Percentiles rank a stretch among this genome's conserved stretches.
These are phyloP conservation scores for Pyrenophora teres DNA, from an alignment of 2,329 filamentous ascomycete species.

Conservation along the genomic window DNA sequence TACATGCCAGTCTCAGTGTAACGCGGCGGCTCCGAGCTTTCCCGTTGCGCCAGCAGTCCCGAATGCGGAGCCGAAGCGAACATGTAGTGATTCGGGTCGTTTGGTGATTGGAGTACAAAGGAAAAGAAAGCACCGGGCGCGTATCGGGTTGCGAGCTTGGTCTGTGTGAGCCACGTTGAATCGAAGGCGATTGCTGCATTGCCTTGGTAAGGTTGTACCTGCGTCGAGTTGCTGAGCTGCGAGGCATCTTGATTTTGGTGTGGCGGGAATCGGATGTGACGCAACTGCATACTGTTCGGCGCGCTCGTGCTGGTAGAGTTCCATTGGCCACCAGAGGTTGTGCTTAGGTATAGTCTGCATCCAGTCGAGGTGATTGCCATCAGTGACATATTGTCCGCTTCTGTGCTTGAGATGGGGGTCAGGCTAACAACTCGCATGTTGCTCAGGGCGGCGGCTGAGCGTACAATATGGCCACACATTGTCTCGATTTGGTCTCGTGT, in stretches of 20 bases:
- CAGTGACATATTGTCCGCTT: constrained; percentile 82
- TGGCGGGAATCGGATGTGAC: constrained; percentile 94
- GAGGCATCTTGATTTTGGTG: constrained; percentile 34
- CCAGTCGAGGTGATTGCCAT: constrained; percentile 91
- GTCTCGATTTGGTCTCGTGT: constrained; percentile 60
- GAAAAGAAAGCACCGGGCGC: constrained; percentile 91
- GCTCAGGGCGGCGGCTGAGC: constrained; percentile 68
- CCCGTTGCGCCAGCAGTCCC: constrained; percentile 71
- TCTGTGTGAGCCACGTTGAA: constrained; percentile 40
- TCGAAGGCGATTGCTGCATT: constrained; percentile 33
- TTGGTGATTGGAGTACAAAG: constrained; percentile 69
- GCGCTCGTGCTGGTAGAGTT: constrained; percentile 65
- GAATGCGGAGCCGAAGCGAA: constrained; percentile 90
- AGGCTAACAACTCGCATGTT: constrained; percentile 80
- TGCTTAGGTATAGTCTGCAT: constrained; percentile 88
- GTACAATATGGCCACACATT: constrained; percentile 84
- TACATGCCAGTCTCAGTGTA: constrained; percentile 82
- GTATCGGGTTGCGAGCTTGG: constrained; percentile 62
- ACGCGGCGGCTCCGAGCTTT: constrained; percentile 59
- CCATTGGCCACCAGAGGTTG: constrained; percentile 73
- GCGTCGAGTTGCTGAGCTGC: constrained; percentile 30
- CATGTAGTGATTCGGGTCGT: constrained; percentile 66
- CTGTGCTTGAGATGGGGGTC: constrained; percentile 77
- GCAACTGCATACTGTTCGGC: constrained; percentile 95
- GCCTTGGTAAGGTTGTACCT: constrained; percentile 38